A percentile compares a stretch with the other conserved stretches of the same genome.
phyloP scores from a whole-genome alignment of 371 early-diverging fungal species.

The Neoconidiobolus thromboides region DNA sequence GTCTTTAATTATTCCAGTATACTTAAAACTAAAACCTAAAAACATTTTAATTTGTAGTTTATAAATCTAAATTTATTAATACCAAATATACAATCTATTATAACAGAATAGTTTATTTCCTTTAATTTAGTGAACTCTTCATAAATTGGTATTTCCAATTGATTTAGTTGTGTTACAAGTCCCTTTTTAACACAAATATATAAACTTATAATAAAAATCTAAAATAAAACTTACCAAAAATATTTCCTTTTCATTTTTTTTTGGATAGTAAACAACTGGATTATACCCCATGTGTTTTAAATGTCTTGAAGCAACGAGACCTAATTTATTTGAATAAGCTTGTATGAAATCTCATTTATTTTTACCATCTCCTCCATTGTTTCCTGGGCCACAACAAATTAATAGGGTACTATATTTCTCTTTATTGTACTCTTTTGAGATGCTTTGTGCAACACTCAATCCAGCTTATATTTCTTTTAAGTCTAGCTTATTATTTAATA shows the following conservation, averaged over 20 bases:
- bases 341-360: neutral
- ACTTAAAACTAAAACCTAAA: neutral
- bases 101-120: no score
- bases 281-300: conserved; percentile 68
- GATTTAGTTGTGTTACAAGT: no score
- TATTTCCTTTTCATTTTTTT: conserved; percentile 40
- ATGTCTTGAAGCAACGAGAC: conserved; percentile 81
- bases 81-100: no score
- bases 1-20: neutral
- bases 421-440: conserved; percentile 41
- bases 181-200: no score
- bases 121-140: no score
- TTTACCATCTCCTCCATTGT: conserved; percentile 89
- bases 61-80: no score
- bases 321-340: conserved; percentile 8
- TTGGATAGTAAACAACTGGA: conserved; percentile 60
- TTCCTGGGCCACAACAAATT: conserved; percentile 72
- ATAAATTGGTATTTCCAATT: no score
- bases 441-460: conserved; percentile 68
- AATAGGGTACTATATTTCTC: conserved; percentile 30
- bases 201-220: no score
- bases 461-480: conserved; percentile 32
- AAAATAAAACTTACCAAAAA: conserved; percentile 24
- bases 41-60: no score
- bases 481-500: neutral